These are phyloP conservation scores for Pseudozyma tsukubaensis DNA, from an alignment of 1,284 basidiomycete species.

Conservation along the genomic window DNA sequence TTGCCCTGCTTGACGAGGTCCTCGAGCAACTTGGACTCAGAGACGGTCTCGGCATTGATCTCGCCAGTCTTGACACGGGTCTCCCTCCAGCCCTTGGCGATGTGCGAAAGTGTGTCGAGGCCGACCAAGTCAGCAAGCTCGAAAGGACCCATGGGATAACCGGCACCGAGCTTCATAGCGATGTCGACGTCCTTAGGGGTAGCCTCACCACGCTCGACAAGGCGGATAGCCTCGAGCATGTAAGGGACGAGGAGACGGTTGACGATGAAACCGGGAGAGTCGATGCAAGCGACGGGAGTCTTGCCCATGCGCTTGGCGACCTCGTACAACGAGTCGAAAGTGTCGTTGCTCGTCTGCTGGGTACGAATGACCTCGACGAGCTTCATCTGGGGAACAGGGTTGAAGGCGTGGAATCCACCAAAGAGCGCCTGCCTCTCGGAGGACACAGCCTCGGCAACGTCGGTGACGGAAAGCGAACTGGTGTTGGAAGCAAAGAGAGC, in stretches of 20 bases:
- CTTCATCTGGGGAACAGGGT: constrained; percentile 73
- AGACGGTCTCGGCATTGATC: constrained; percentile 71
- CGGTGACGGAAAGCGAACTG: constrained; percentile 72
- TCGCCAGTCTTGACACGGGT: constrained; percentile 70
- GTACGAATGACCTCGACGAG: constrained; percentile 73
- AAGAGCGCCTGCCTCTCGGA: constrained; percentile 57
- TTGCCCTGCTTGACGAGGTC: constrained; percentile 73
- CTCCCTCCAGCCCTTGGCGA: constrained; percentile 73
- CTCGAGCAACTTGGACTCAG: constrained; percentile 71
- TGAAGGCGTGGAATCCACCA: constrained; percentile 73
- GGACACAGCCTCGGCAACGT: constrained; percentile 70
- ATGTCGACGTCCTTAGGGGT: constrained; percentile 74
- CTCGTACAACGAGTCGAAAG: constrained; percentile 71
- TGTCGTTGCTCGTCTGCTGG: constrained; percentile 71
- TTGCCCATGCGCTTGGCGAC: constrained; percentile 73
- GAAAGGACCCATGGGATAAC: constrained; percentile 72
- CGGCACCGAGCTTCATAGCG: constrained; percentile 75
- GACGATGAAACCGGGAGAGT: constrained; percentile 72
- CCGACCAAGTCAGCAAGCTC: constrained; percentile 74
- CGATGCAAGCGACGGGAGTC: constrained; percentile 73
- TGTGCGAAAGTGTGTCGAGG: constrained; percentile 71
- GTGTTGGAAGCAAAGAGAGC: constrained; percentile 75
- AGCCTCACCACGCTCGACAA: constrained; percentile 74
- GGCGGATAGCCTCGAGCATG: constrained; percentile 74
- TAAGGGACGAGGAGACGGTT: constrained; percentile 73